phyloP scores from a whole-genome alignment of 768 basidiomycete species.

The Lactarius hengduanensis region DNA sequence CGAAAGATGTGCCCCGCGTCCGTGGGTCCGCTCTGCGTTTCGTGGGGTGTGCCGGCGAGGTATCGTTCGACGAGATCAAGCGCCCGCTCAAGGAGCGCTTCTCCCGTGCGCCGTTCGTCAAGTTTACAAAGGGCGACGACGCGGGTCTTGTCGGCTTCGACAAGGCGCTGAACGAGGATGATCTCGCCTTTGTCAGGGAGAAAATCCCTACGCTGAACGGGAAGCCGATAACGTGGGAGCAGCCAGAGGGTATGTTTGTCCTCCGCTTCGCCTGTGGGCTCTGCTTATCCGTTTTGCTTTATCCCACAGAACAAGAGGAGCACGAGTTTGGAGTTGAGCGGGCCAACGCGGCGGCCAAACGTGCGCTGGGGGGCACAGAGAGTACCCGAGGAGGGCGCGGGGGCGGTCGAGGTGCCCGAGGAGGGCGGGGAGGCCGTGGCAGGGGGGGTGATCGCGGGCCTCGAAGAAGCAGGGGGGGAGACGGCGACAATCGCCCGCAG shows the following conservation, averaged over 20 bases:
- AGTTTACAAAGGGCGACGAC: constrained; percentile 46
- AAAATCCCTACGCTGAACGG: constrained; percentile 62
- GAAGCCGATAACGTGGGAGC: constrained; percentile 61
- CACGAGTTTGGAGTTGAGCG: constrained; percentile 73
- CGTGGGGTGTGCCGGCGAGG: constrained; percentile 52
- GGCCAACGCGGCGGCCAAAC: constrained; percentile 64
- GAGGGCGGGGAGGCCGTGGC: constrained; percentile 32
- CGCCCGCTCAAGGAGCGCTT: constrained; percentile 50
- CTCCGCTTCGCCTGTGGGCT: background rate
- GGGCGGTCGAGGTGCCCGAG: constrained; percentile 42
- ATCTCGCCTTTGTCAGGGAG: constrained; percentile 66
- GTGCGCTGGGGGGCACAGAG: constrained; percentile 35
- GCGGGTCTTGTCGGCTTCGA: constrained; percentile 54
- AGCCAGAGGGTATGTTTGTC: constrained; percentile 52
- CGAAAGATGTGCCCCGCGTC: constrained; percentile 44
- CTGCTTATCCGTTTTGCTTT: background rate
- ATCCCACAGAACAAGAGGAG: constrained; percentile 61
- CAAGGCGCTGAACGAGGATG: constrained; percentile 68
- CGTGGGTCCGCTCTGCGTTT: constrained; percentile 50
- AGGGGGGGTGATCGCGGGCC: constrained; percentile 38
- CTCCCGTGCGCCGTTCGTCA: constrained; percentile 46
- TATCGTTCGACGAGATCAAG: constrained; percentile 64
- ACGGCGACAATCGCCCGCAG: constrained; percentile 27
- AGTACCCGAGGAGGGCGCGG: constrained; percentile 45
- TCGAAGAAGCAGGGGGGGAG: constrained; percentile 30